Conservation (phyloP, 257 asterid species). For the Solanum tarijense region DNA sequence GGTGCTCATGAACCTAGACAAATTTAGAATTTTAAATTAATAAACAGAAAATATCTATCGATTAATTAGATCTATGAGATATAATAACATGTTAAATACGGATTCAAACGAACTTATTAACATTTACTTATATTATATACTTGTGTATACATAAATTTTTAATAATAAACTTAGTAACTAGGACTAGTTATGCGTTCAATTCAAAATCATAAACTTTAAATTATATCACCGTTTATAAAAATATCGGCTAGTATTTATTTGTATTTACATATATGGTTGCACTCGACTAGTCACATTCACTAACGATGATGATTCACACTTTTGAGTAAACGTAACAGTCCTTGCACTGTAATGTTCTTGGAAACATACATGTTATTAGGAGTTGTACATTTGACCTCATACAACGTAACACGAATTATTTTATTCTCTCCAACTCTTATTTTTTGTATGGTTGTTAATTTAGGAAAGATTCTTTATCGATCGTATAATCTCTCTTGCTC, state of each 20-base stretch:
- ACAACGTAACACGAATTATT: background rate
- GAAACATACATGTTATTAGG: background rate
- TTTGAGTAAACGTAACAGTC: background rate
- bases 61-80: background rate
- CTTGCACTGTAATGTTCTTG: background rate
- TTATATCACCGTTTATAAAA: background rate
- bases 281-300: background rate
- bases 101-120: background rate
- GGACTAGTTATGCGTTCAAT: background rate
- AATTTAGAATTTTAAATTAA: background rate
- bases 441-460: background rate
- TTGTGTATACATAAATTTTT: background rate
- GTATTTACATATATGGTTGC: background rate
- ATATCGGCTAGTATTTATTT: background rate
- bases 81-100: background rate
- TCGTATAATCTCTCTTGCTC: background rate
- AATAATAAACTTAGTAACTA: background rate
- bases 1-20: background rate
- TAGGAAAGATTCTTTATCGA: background rate
- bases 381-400: background rate
- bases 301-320: background rate
- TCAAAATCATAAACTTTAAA: background rate
- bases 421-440: background rate
- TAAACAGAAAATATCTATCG: rapidly evolving
- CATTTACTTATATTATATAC: background rate